phyloP scores from a whole-genome alignment of 2,329 filamentous ascomycete species.

The Phaeosphaeria sp. region DNA sequence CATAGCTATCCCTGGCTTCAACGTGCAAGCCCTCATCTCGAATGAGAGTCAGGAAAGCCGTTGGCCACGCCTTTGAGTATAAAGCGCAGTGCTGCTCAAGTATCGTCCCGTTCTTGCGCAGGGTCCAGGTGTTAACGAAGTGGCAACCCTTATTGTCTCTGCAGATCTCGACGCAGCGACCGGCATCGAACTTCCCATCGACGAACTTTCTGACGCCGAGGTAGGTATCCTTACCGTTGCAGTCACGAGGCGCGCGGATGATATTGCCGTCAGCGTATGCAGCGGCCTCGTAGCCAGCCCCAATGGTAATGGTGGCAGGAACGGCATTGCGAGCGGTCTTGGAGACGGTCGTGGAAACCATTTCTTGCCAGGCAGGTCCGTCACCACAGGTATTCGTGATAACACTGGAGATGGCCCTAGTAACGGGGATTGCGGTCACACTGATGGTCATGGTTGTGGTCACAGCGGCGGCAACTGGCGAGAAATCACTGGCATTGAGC shows the following conservation, averaged over 20 bases:
- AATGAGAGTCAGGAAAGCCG: background rate
- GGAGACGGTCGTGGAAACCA: slow-evolving; percentile 16
- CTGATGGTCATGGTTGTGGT: slow-evolving; percentile 1
- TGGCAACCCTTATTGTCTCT: slow-evolving; percentile 27
- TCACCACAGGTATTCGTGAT: too few species aligned
- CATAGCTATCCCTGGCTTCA: background rate
- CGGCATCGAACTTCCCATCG: slow-evolving; percentile 37
- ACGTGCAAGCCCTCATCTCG: background rate
- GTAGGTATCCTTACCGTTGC: slow-evolving; percentile 31
- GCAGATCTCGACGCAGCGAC: slow-evolving; percentile 39
- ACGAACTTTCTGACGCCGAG: slow-evolving; percentile 25
- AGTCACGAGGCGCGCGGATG: slow-evolving; percentile 41
- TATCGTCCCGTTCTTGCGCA: slow-evolving; percentile 29
- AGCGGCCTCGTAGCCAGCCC: slow-evolving; percentile 15
- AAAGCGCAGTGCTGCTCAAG: slow-evolving; percentile 35
- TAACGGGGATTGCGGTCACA: too few species aligned
- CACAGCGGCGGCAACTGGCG: slow-evolving; percentile 34
- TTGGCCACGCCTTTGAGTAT: slow-evolving; percentile 1
- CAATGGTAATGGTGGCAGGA: slow-evolving; percentile 8
- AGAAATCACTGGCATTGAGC: slow-evolving; percentile 20
- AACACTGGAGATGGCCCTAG: too few species aligned
- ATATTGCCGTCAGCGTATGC: slow-evolving; percentile 17
- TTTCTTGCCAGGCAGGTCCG: too few species aligned
- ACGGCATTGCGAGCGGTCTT: slow-evolving; percentile 11
- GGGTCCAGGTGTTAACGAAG: slow-evolving; percentile 44